Conservation (phyloP, 495 filamentous ascomycete genomes). For the Lophium mytilinum region DNA sequence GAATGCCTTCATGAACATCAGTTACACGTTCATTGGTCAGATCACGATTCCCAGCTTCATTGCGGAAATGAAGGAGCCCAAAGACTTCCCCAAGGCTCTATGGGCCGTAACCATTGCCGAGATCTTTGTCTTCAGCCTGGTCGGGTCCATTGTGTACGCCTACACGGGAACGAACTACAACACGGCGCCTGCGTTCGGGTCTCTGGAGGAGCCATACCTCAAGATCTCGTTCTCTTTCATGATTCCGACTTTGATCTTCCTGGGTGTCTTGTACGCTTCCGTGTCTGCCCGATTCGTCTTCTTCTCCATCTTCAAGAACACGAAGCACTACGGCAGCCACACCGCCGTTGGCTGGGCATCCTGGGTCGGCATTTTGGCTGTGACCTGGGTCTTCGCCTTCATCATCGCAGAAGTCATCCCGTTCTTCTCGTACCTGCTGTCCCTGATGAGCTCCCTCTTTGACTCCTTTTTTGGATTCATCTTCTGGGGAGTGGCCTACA, state of each 20-base stretch:
- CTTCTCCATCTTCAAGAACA: slow-evolving; percentile 72
- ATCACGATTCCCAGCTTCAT: slow-evolving; percentile 89
- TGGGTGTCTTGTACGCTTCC: slow-evolving; percentile 80
- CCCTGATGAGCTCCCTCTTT: slow-evolving; percentile 82
- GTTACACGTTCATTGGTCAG: slow-evolving; percentile 88
- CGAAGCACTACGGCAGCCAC: slow-evolving; percentile 66
- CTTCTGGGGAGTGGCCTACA: slow-evolving; percentile 85
- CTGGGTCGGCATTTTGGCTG: slow-evolving; percentile 67
- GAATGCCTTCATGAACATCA: slow-evolving; percentile 81
- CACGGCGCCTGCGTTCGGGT: slow-evolving; percentile 72
- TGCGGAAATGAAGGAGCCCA: slow-evolving; percentile 80
- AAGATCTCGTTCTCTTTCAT: slow-evolving; percentile 86
- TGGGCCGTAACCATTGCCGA: slow-evolving; percentile 82
- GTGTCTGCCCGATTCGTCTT: slow-evolving; percentile 79
- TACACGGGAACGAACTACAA: slow-evolving; percentile 83
- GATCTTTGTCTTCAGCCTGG: slow-evolving; percentile 69
- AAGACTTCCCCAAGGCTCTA: slow-evolving; percentile 82
- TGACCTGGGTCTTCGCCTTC: slow-evolving; percentile 69
- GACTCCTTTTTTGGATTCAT: slow-evolving; percentile 93
- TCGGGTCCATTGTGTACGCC: slow-evolving; percentile 67
- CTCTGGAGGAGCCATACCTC: slow-evolving; percentile 61
- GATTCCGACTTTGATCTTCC: slow-evolving; percentile 84
- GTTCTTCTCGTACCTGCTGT: slow-evolving; percentile 77
- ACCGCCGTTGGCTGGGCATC: slow-evolving; percentile 72
- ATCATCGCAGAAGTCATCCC: slow-evolving; percentile 84